Evolutionary conservation across 768 basidiomycete species (phyloP), one percentile per base, ranked within the genome.

Genomic region (Harrya chromipes): DNA sequence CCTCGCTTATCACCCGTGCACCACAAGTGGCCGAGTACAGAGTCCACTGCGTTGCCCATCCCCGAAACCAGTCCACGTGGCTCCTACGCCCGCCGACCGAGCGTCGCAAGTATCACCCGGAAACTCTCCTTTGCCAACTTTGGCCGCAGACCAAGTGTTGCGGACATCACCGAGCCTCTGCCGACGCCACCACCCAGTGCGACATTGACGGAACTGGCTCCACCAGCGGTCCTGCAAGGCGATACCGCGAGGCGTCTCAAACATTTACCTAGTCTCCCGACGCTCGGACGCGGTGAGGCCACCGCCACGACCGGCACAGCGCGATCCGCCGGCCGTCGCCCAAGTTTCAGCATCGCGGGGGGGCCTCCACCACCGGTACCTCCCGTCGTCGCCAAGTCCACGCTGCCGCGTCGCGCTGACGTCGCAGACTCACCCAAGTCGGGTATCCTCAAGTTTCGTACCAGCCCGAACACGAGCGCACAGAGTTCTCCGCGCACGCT

Each of bases 111-210:
- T 24, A 65, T 66, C 37, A 66, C 65, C 4, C 66, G 61, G n/a
- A 68, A 66, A 45, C 34, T 68, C 14, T 68, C 65, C 11, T 66
- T 68, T 37, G 60, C 57, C n/a, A 57, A 55, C 20, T 66, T 66
- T 26, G 36, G 47, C 39, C 67, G 67, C 19, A 54, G 55, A 46
- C 58, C 56, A 2, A 68, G 65, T 10, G 14, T 58, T 19, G 37
- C 52, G 17, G 66, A 64, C n/a, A 46, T 61, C 43, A 43, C 21
- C 13, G 49, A 64, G 33, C 54, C 56, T 23, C 33, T 59, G 19
- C 62, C 59, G 12, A 49, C 57, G 17, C 57, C 46, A 3, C 57
- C 66, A 11, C 51, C 17, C 7, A 59, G 54, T 19, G 29, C 56
- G 21, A 55, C 24, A 8, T 8, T 48, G 7, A 48, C 31, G 14